Evolutionary conservation across 1,139 yeast genomes (phyloP).

Genomic region (Suhomyces bolitotheri): DNA sequence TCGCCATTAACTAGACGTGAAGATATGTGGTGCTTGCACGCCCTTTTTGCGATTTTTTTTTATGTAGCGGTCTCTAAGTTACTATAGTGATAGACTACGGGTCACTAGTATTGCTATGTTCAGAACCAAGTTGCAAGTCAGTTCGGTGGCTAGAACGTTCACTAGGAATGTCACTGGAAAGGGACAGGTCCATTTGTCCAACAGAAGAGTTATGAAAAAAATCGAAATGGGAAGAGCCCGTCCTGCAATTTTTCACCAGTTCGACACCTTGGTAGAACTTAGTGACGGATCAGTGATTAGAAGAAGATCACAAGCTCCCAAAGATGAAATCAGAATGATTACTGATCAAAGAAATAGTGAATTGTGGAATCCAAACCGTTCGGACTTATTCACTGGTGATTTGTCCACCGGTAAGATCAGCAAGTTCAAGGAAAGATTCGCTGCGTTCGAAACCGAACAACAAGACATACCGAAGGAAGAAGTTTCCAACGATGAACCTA

Average conservation of each 20-base stretch:
- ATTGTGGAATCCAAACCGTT: slow-evolving; percentile 84
- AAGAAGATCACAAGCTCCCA: slow-evolving; percentile 86
- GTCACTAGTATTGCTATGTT: background rate
- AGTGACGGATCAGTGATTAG: slow-evolving; percentile 89
- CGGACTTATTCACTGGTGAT: slow-evolving; percentile 72
- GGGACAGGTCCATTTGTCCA: slow-evolving; percentile 39
- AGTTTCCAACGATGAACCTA: slow-evolving; percentile 9
- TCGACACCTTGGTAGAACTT: slow-evolving; percentile 81
- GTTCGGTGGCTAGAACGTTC: slow-evolving; percentile 13
- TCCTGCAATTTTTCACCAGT: slow-evolving; percentile 89
- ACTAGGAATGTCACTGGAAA: slow-evolving; percentile 32
- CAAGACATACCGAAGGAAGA: slow-evolving; percentile 17
- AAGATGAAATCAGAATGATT: slow-evolving; percentile 80
- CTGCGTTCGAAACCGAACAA: slow-evolving; percentile 50
- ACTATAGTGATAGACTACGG: background rate
- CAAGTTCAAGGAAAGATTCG: slow-evolving; percentile 77
- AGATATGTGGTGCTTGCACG: slow-evolving; percentile 11
- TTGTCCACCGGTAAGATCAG: slow-evolving; percentile 84
- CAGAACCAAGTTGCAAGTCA: background rate
- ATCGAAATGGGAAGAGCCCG: slow-evolving; percentile 76
- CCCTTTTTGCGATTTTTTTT: slow-evolving; percentile 4
- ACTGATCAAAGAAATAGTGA: slow-evolving; percentile 85
- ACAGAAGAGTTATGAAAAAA: slow-evolving; percentile 55
- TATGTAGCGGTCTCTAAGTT: background rate
- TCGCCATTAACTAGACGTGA: slow-evolving; percentile 9